phyloP scores from a whole-genome alignment of 805 yeast species.

The Saccharomycopsis fodiens region DNA sequence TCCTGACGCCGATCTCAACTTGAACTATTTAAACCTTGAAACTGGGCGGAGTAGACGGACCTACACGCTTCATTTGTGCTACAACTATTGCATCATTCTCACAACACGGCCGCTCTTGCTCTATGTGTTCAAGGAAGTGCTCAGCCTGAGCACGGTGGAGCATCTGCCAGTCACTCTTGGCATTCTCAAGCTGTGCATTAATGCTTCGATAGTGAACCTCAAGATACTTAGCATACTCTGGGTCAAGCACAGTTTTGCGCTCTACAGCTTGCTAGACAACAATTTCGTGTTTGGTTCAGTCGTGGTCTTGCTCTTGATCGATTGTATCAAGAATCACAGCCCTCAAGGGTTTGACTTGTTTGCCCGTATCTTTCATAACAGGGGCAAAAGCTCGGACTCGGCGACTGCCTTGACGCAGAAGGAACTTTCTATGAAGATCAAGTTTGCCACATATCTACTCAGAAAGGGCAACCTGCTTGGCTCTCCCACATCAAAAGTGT shows the following conservation, averaged over 20 bases:
- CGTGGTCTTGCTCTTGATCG: conserved; percentile 1
- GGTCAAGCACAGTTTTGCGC: neutral
- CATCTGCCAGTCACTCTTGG: conserved; percentile 12
- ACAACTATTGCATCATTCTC: conserved; percentile 14
- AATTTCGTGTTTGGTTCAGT: conserved; percentile 10
- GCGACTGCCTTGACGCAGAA: conserved; percentile 4
- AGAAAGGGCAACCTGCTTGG: conserved; percentile 6
- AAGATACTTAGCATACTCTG: conserved; percentile 7
- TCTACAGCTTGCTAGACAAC: conserved; percentile 10
- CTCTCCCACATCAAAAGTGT: conserved; percentile 7
- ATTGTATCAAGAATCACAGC: conserved; percentile 10
- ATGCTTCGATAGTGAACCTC: conserved; percentile 14
- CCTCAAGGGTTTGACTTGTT: conserved; percentile 7
- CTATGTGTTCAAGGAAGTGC: conserved; percentile 12
- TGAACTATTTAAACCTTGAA: conserved; percentile 6
- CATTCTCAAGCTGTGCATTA: conserved; percentile 12
- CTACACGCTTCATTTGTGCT: conserved; percentile 14
- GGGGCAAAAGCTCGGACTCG: neutral
- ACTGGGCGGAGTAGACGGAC: conserved; percentile 3
- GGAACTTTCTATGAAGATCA: conserved; percentile 5
- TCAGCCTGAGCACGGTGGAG: neutral
- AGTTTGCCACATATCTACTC: conserved; percentile 1
- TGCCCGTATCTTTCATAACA: conserved; percentile 5
- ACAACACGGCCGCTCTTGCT: conserved; percentile 17
- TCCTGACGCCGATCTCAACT: neutral